These are phyloP conservation scores for Lasiosphaeria miniovina DNA, from an alignment of 495 filamentous ascomycete species.

Conservation along the genomic window DNA sequence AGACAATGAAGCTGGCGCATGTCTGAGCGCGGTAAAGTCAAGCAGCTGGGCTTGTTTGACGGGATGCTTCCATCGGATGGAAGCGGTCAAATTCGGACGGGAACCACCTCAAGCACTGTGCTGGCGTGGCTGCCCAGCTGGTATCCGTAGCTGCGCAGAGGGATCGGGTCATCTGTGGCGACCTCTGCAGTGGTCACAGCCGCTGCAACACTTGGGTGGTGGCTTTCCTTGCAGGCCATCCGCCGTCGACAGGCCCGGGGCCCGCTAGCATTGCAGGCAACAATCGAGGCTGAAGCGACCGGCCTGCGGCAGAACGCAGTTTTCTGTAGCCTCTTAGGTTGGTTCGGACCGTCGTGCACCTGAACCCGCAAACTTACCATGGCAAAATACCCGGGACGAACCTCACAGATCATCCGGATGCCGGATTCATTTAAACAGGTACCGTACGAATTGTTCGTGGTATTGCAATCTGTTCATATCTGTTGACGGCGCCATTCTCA, in stretches of 20 bases:
- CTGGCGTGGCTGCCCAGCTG: neutral
- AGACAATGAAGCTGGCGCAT: neutral
- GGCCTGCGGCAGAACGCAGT: neutral
- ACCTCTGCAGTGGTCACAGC: neutral
- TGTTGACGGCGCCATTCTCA: too few species aligned
- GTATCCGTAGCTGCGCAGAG: neutral
- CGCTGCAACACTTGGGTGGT: neutral
- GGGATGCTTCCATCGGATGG: neutral
- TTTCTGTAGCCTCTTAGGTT: conserved; percentile 8
- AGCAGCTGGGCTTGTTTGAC: neutral
- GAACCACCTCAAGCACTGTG: too few species aligned
- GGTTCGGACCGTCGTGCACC: neutral
- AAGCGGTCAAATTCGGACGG: too few species aligned
- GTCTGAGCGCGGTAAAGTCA: neutral
- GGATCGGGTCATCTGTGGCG: neutral
- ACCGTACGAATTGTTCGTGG: neutral
- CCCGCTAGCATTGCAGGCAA: neutral
- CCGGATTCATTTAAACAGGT: neutral
- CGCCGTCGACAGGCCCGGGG: neutral
- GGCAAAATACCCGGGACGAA: conserved; percentile 27
- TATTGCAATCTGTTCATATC: conserved; percentile 1
- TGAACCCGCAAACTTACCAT: conserved; percentile 18
- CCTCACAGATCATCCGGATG: conserved; percentile 14
- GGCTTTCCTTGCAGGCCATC: neutral
- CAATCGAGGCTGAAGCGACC: neutral